Evolutionary conservation across 169 alveolate species (phyloP).

Genomic region (Plasmodium ovale): DNA sequence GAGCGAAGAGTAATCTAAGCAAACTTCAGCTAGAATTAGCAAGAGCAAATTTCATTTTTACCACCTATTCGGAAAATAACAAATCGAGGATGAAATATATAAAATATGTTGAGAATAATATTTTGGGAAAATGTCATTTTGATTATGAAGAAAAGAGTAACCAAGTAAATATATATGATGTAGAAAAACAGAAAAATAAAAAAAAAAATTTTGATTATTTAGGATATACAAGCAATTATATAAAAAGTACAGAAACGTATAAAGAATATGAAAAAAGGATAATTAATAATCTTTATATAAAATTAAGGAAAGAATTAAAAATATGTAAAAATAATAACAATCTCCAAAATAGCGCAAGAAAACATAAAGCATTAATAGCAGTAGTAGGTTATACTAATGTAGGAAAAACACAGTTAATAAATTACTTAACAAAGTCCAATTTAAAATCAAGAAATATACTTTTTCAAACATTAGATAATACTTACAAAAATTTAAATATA

Average conservation of each 20-base stretch:
- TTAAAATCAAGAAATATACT: conserved; percentile 87
- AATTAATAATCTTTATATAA: conserved; percentile 83
- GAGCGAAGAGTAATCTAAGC: conserved; percentile 86
- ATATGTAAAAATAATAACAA: conserved; percentile 79
- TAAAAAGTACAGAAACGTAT: conserved; percentile 86
- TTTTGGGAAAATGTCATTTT: conserved; percentile 30
- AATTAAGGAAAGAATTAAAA: conserved; percentile 84
- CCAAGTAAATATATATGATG: conserved; percentile 83
- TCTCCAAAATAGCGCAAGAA: conserved; percentile 66
- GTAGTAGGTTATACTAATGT: conserved; percentile 93
- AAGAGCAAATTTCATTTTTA: conserved; percentile 86
- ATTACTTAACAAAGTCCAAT: conserved; percentile 86
- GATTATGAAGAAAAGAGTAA: conserved; percentile 33
- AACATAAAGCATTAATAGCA: conserved; percentile 84
- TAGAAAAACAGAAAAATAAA: conserved; percentile 77
- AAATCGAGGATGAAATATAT: conserved; percentile 64
- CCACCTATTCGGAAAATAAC: conserved; percentile 85
- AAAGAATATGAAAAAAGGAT: conserved; percentile 80
- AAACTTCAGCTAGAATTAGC: conserved; percentile 87
- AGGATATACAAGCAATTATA: conserved; percentile 81
- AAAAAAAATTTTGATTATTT: conserved; percentile 14
- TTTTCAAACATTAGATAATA: conserved; percentile 86
- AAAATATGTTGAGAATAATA: conserved; percentile 65
- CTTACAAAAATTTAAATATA: conserved; percentile 81
- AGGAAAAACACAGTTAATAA: conserved; percentile 93